Base-by-base conservation (phyloP, 148 eudicot species). In the Cornus controversa region DNA sequence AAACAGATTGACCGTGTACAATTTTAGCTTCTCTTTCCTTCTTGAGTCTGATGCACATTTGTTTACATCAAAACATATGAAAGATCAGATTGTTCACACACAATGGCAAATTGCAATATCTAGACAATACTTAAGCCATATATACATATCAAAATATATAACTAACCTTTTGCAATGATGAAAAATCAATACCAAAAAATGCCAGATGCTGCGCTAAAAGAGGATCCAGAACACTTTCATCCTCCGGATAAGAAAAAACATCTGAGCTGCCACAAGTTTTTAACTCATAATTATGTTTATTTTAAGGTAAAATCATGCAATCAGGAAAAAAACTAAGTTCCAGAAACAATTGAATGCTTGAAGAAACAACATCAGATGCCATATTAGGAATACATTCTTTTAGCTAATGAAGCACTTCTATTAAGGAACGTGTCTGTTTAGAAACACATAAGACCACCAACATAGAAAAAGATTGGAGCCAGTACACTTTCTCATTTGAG, bases 161-260 rank as follows among this genome's bases (percentile, higher is more conserved):
- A 78, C 89, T 75, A 66, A 96, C 99, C 98, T 96, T 96, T 70
- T 90, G 97, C 76, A 96, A 81, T 50, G 99, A 91, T 66, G 99
- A 96, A 78, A 96, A 96, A 83, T 96, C 99, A 23, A 96, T 96
- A 72, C 99, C 99, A 88, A 93, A 93, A 83, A 87, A 91, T 7
- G 93, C 97, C 89, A 96, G 85, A 88, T 96, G 99, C 42, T 96
- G 91, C 26, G 89, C 89, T 67, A 96, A 85, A 82, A 84, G 90
- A 22, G 99, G 99, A 79, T 96, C 98, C 58, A 87, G 71, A 72
- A 96, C 98, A 83, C 98, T 88, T 66, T 92, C 97, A 83, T 96
- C 99, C 93, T 96, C 99, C 80, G 92, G 86, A 78, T 96, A 96
- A 70, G 97, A 96, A 87, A 82, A 96, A 83, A 96, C 99, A 80